Evolutionary conservation across 2,329 filamentous ascomycete genomes (phyloP).

Genomic region (Aspergillus glaucus): DNA sequence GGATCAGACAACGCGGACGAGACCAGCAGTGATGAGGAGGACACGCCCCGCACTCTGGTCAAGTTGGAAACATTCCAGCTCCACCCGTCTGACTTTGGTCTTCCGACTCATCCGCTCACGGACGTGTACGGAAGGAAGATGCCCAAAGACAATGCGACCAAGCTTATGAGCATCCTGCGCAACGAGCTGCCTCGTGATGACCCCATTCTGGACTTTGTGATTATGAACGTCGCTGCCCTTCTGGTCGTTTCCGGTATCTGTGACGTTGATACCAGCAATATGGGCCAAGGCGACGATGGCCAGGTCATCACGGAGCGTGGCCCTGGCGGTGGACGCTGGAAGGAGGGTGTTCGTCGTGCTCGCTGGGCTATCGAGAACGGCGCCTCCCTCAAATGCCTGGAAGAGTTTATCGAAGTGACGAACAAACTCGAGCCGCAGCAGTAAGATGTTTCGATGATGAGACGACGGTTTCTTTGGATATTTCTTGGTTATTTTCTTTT

Average conservation of each 20-base stretch:
- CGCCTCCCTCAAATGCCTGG: conserved; percentile 76
- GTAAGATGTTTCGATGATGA: conserved; percentile 2
- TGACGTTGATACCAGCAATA: conserved; percentile 71
- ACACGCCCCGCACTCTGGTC: conserved; percentile 38
- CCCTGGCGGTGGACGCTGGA: conserved; percentile 84
- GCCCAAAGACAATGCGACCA: conserved; percentile 79
- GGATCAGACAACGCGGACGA: conserved; percentile 32
- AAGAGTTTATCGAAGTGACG: conserved; percentile 75
- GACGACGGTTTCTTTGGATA: not conserved
- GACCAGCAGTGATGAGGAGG: conserved; percentile 35
- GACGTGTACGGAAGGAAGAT: conserved; percentile 79
- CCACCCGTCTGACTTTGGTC: conserved; percentile 78
- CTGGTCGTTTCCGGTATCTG: conserved; percentile 81
- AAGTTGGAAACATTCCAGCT: conserved; percentile 72
- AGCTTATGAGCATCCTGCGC: conserved; percentile 68
- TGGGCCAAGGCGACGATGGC: conserved; percentile 75
- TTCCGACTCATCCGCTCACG: conserved; percentile 65
- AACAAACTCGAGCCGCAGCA: conserved; percentile 43
- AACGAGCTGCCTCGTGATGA: conserved; percentile 69
- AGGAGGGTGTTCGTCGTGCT: conserved; percentile 82
- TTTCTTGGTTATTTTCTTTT: conserved; percentile 10
- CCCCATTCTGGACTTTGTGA: conserved; percentile 84
- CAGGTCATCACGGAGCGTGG: conserved; percentile 75
- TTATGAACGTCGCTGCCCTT: conserved; percentile 87
- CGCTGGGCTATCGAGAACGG: conserved; percentile 84